Evolutionary conservation across 1,139 yeast genomes (phyloP), one percentile per base, ranked within the genome.

Genomic region (Taiozyma sp.): DNA sequence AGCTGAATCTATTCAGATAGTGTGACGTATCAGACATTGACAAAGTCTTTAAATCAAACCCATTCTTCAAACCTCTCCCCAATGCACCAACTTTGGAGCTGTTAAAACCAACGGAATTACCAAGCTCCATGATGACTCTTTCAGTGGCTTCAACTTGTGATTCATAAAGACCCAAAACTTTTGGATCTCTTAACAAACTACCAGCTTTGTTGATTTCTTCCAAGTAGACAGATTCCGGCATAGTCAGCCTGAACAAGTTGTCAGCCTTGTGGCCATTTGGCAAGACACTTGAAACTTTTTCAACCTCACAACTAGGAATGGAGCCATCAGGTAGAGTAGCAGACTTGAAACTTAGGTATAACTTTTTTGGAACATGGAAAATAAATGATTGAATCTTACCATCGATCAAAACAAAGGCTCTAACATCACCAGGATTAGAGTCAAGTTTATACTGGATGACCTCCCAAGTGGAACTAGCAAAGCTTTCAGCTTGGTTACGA

Each of bases 61-160:
- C 99, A 54, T 80, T 78, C 59, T 89, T 91, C 55, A 95, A 72
- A 28, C 97, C 96, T 61, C 79, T 81, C 10, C 97, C 96, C n/a
- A 93, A 73, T 1, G 93, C 81, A 19, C 97, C 97, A 19, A 90
- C 81, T 36, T 65, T 65, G 50, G 76, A 74, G 0, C 87, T 76
- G 55, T 81, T 88, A 57, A 91, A 85, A 34, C 76, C 75, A 29
- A 93, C 87, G 12, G 80, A 74, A 28, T 84, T 76, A 2, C 99
- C 99, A 36, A 93, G 71, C 41, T 85, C 85, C 57, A 95, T 78
- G 41, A 91, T 77, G 0, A 91, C 91, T 46, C 97, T 73, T 57
- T 90, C 93, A 6, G 80, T 72, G 0, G 90, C 69, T 22, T 75
- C 75, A 44, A 95, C 74, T 43, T 87, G 81, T 4, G 90, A 72